Base-by-base conservation (phyloP, 768 basidiomycete genomes). In the Infundibulicybe gibba region DNA sequence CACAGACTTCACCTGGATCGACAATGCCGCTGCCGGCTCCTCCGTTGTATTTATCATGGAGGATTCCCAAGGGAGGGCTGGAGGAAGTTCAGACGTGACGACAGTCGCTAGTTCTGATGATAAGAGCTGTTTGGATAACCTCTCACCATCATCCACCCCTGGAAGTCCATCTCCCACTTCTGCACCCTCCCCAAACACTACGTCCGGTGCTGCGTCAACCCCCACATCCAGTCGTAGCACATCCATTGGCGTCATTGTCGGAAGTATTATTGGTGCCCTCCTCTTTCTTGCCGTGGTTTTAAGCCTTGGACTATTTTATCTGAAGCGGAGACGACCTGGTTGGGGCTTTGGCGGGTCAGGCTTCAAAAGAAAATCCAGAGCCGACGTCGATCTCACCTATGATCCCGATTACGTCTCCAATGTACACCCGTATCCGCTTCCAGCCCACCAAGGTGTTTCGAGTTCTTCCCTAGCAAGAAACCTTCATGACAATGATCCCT, bases 51-150 rank as follows among this genome's bases (percentile, higher is more conserved):
- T 85, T 43, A 53, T 74, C 34, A 70, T 85, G 76, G 63, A 69
- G 2, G 81, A 83, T 52, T 60, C 76, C 10, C 48, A 54, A 41
- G 76, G 77, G 10, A 63, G 69, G 39, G 68, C 71, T 46, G 86
- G 87, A 41, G 86, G 86, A 15, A 71, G 72, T 47, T 80, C 82
- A n/a, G 72, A 80, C 51, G 49, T 79, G n/a, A 54, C 60, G 49
- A 60, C 52, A 5, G 80, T 87, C 14, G 68, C 69, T 8, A 59
- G 58, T 25, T 76, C 80, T 2, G 70, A 70, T 49, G 70, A 79
- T 44, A 57, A 49, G 17, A 69, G 69, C 15, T 89, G 87, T 54
- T 60, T 88, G 17, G 73, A 73, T 53, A 54, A 57, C 20, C 57
- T 51, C 32, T 85, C 82, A 0, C 81, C 82, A 2, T 73, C 79